Base-by-base conservation (phyloP, 1,284 basidiomycete genomes). In the Apiotrichum akiyoshidainum region DNA sequence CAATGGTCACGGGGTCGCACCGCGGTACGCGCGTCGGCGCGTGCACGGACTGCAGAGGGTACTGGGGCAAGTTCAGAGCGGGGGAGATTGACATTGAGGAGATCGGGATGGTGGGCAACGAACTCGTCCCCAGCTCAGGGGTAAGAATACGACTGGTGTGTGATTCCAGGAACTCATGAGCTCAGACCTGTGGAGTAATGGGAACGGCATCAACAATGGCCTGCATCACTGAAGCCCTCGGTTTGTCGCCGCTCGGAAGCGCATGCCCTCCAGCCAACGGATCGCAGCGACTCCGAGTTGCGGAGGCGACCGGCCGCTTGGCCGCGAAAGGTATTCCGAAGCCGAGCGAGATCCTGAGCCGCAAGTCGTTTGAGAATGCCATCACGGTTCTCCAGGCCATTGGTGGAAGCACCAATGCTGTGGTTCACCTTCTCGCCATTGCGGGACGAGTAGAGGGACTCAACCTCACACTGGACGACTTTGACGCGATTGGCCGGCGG, bases 351-450 rank as follows among this genome's bases (percentile, higher is more conserved):
- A 73, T 81, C 37, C 69, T 81, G 54, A 77, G 73, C 1, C 70
- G 71, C 35, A 59, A 77, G 46, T 73, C 70, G 5, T 81, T 81
- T 50, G 77, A 79, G 58, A 81, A 81, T 58, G 79, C 79, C 46
- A 78, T 81, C 57, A 73, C 72, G 6, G 67, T 80, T 37, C 72
- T 78, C 2, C 78, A 78, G 47, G 73, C 79, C 2, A 60, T 81
- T 16, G 80, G 80, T 9, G 80, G 80, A 5, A 77, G 74, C 35
- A 81, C 80, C 21, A 81, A 81, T 50, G 75, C 78, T 1, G 70
- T 80, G 11, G 74, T 81, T 1, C 80, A 81, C 56, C 67, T 81
- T 0, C 66, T 80, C 33, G 80, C 80, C 2, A 78, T 81, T 13
- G 80, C 80, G 0, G 76, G 79, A 13, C 68, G 79, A 0, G 70